Base-by-base conservation (phyloP, 768 basidiomycete species). In the Rhizopogon rudus region DNA sequence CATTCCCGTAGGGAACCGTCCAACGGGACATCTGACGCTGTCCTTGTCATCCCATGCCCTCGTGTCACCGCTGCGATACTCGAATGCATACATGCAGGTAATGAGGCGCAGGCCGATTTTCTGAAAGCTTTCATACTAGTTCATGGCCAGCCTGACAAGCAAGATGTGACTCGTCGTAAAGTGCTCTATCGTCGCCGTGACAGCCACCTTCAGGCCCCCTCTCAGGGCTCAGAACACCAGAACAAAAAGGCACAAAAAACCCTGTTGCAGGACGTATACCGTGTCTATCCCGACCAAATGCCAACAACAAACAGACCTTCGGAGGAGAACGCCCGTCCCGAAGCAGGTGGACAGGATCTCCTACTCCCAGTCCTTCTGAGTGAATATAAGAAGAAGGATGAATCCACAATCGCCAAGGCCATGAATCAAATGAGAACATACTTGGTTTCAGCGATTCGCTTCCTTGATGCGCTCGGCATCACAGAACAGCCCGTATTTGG, bases 401-500 rank as follows among this genome's bases (percentile, higher is more conserved):
- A 22, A 6, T 17, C 22, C 6, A 7, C 40, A 5, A 16, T 44
- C 6, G 13, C 40, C 3, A 8, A 20, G 44, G 50, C 50, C 22
- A 16, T 12, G 39, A 51, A 14, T 13, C 50, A 43, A 25, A 40
- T 25, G 16, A 39, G 13, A 9, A 45, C 20, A 1, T 45, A 45
- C 14, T 14, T 25, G 9, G 50, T 51, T 25, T 51, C 50, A 1
- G 22, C 50, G 8, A 9, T 45, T 4, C 43, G n/a, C 16, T 51
- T 51, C 22, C 50, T 51, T 16, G 35, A 40, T 2, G 17, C 14
- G 13, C 20, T 51, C 40, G 20, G 28, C 10, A 22, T 51, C 29
- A 51, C 50, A 40, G 41, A 51, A n/a, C 40, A 51, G 14, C 50
- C 50, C 9, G 41, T 51, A 3, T 51, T 51, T 17, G 40, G 50